These are phyloP conservation scores for Mycena capillaripes DNA, from an alignment of 768 basidiomycete species.

Conservation along the genomic window DNA sequence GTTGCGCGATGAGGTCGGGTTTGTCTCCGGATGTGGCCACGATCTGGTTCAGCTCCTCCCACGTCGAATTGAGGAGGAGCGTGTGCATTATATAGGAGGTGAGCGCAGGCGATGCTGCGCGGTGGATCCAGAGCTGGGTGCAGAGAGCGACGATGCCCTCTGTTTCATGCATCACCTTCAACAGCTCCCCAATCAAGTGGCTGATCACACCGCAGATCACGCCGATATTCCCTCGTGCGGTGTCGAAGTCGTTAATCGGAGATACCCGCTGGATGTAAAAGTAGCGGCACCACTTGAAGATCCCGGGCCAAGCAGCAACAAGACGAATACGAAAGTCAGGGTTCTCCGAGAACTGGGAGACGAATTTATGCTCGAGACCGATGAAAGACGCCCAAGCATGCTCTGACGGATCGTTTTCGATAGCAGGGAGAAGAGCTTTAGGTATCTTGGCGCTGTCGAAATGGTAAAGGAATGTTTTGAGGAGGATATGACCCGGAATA, in stretches of 20 bases:
- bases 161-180: slow-evolving; percentile 3
- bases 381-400: slow-evolving; percentile 26
- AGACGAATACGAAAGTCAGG: slow-evolving; percentile 22
- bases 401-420: slow-evolving; percentile 21
- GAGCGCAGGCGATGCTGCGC: slow-evolving; percentile 1
- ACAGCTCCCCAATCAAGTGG: slow-evolving; percentile 1
- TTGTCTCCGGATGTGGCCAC: slow-evolving; percentile 4
- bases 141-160: slow-evolving; percentile 18
- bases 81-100: slow-evolving; percentile 13
- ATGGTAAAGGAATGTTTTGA: slow-evolving; percentile 13
- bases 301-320: slow-evolving; percentile 25
- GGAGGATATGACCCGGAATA: neutral
- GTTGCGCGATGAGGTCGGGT: slow-evolving; percentile 6
- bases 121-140: slow-evolving; percentile 26
- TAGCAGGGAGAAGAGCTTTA: neutral
- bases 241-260: neutral
- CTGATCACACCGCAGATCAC: slow-evolving; percentile 4
- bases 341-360: slow-evolving; percentile 9
- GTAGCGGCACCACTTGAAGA: slow-evolving; percentile 29
- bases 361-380: slow-evolving; percentile 12
- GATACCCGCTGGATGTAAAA: slow-evolving; percentile 25
- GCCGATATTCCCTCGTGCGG: neutral
- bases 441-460: slow-evolving; percentile 9
- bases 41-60: slow-evolving; percentile 26
- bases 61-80: slow-evolving; percentile 1